A percentile compares a stretch with the other conserved stretches of the same genome.
Conservation (phyloP, 2,329 filamentous ascomycete genomes). For the Dothidotthia symphoricarpi region DNA sequence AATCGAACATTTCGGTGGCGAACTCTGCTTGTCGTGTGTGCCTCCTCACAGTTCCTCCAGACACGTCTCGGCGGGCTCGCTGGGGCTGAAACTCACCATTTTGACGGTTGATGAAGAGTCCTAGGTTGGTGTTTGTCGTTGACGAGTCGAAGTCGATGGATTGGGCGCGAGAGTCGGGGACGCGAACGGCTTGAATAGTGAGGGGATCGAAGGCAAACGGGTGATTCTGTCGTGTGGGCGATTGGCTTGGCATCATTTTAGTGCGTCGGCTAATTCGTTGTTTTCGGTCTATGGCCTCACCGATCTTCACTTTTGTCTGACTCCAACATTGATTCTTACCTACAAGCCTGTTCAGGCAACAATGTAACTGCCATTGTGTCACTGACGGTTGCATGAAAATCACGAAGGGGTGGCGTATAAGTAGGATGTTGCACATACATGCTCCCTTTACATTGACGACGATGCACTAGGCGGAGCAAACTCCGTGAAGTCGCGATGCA, state of each 20-base stretch:
- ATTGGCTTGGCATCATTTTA: slow-evolving; percentile 6
- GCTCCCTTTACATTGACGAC: too few relatives aligned
- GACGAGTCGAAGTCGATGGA: slow-evolving; percentile 35
- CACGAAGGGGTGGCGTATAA: too few relatives aligned
- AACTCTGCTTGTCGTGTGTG: slow-evolving; percentile 37
- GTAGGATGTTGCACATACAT: too few relatives aligned
- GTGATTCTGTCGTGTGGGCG: slow-evolving; percentile 5
- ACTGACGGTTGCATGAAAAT: too few relatives aligned
- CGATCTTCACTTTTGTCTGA: neutral
- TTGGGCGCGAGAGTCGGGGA: slow-evolving; percentile 36
- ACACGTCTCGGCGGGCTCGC: slow-evolving; percentile 10
- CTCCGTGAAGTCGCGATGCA: too few relatives aligned
- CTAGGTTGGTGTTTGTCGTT: slow-evolving; percentile 29
- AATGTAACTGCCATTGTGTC: too few relatives aligned
- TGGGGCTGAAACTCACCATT: slow-evolving; percentile 38
- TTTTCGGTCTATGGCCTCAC: neutral
- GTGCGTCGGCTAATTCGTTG: slow-evolving; percentile 10
- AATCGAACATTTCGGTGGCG: slow-evolving; percentile 30
- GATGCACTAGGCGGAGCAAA: too few relatives aligned
- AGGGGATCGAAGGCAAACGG: slow-evolving; percentile 4
- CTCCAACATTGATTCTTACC: too few relatives aligned
- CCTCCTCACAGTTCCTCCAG: slow-evolving; percentile 14
- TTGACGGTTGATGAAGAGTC: slow-evolving; percentile 39
- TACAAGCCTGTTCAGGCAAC: too few relatives aligned
- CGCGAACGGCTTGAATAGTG: slow-evolving; percentile 32